Conservation (phyloP, 192 early-diverging fungal species). For the Rhizoclosmatium globosum region DNA sequence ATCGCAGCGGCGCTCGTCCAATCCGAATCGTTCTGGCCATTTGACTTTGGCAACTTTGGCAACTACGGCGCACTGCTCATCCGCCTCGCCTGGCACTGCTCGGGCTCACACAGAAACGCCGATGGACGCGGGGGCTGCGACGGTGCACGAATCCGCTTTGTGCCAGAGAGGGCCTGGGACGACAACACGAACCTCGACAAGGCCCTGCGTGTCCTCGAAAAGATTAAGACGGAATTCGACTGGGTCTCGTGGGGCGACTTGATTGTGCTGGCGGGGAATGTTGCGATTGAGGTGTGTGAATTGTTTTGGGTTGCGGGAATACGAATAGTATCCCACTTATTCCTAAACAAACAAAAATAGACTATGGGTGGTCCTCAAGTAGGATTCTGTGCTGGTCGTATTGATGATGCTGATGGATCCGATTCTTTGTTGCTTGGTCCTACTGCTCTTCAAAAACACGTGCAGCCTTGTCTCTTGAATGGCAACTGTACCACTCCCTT, state of each 20-base stretch:
- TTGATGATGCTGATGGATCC: constrained; percentile 33
- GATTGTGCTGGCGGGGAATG: constrained; percentile 76
- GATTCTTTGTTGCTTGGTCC: constrained; percentile 34
- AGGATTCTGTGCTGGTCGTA: constrained; percentile 31
- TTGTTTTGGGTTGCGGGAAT: not conserved
- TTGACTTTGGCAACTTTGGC: constrained; percentile 62
- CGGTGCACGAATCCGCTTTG: constrained; percentile 71
- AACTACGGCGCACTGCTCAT: constrained; percentile 81
- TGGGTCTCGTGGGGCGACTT: constrained; percentile 84
- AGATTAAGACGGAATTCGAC: constrained; percentile 81
- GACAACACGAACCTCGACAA: constrained; percentile 81
- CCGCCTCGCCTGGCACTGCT: constrained; percentile 86
- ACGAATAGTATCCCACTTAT: no score
- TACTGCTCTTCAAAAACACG: constrained; percentile 23
- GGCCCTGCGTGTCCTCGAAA: constrained; percentile 76
- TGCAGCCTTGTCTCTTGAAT: constrained; percentile 25
- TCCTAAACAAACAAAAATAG: not conserved
- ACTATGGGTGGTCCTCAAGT: constrained; percentile 29
- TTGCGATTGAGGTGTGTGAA: constrained; percentile 15
- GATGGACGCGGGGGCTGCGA: constrained; percentile 74
- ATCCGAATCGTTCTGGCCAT: constrained; percentile 39
- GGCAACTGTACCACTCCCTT: constrained; percentile 39
- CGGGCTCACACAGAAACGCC: constrained; percentile 71
- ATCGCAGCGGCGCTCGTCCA: constrained; percentile 22
- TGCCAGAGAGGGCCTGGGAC: constrained; percentile 54